Base-by-base conservation (phyloP, 441 rosid genomes). In the Capsella rubella region DNA sequence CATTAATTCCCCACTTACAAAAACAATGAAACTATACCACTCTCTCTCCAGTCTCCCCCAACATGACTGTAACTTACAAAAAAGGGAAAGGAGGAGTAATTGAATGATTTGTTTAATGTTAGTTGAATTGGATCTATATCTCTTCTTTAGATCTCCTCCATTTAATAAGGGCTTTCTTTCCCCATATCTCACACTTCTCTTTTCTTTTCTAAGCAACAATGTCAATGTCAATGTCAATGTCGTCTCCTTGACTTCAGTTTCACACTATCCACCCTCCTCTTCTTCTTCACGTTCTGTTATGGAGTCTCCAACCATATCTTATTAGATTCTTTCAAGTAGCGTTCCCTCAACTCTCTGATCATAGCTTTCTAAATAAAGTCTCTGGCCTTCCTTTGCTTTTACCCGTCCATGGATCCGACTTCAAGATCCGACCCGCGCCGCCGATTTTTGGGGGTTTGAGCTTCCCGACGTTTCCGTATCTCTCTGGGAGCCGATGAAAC, bases 401-500 rank as follows among this genome's bases (percentile, higher is more conserved):
- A 68, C 11, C 71, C 32, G 21, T 8, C 21, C 40, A 72, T 73
- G 55, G 37, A 67, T 66, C 68, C 68, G 56, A 59, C 55, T 42
- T 59, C 21, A 31, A 25, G 15, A 60, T 68, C 69, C 74, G 58
- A 68, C 67, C 45, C 39, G 12, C 29, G 37, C 67, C 77, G 59
- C n/a, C 52, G 4, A 2, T 46, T 55, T 49, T 7, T 8, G 11
- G 10, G 18, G 59, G 10, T 56, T 65, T 65, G 35, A 59, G 34
- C 67, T 58, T 39, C 45, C 39, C 6, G 43, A 28, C 37, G 37
- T 55, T 57, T 57, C 21, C 46, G 6, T 59, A 31, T 11, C 29
- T 60, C 7, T 6, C 28, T 47, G 2, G 35, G 69, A 56, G 37
- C 14, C 13, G 66, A 94, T 94, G 94, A 92, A 94, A 80, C 83